Conservation (phyloP, 495 filamentous ascomycete species). For the Delitschia confertaspora region DNA sequence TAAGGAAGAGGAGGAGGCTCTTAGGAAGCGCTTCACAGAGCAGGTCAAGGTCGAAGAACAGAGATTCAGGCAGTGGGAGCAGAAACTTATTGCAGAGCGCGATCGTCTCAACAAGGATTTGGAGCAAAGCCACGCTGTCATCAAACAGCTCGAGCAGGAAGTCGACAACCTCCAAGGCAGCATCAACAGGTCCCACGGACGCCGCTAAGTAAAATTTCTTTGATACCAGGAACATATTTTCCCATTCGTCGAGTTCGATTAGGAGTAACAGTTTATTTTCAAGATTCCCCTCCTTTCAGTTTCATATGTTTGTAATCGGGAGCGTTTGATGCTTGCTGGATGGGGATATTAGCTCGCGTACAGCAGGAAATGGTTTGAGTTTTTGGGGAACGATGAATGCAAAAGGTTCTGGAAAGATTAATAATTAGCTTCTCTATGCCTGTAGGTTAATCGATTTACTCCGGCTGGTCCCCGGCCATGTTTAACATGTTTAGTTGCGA, state of each 20-base stretch:
- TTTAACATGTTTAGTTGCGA: too few relatives aligned
- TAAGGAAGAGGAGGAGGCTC: constrained; percentile 97
- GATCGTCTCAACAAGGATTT: constrained; percentile 99
- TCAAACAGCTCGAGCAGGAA: constrained; percentile 91
- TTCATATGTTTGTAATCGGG: constrained; percentile 29
- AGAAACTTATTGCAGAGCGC: constrained; percentile 96
- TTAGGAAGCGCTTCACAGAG: constrained; percentile 98
- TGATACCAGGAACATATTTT: too few relatives aligned
- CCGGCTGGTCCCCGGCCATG: constrained; percentile 22
- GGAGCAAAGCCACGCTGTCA: constrained; percentile 89
- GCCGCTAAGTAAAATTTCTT: constrained; percentile 65
- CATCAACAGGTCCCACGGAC: constrained; percentile 85
- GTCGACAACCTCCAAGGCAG: constrained; percentile 90
- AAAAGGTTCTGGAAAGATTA: constrained; percentile 4
- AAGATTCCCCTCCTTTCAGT: constrained; percentile 26
- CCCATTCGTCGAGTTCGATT: too few relatives aligned
- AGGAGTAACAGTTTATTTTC: constrained; percentile 12
- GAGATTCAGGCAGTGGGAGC: constrained; percentile 97
- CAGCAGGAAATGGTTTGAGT: neutral
- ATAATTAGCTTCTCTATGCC: constrained; percentile 9
- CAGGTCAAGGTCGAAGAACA: constrained; percentile 99
- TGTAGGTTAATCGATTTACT: constrained; percentile 24
- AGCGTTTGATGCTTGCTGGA: neutral
- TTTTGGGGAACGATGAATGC: neutral
- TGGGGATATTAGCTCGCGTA: neutral